Evolutionary conservation across 1,284 basidiomycete species (phyloP).

Genomic region (Porodaedalea pini): DNA sequence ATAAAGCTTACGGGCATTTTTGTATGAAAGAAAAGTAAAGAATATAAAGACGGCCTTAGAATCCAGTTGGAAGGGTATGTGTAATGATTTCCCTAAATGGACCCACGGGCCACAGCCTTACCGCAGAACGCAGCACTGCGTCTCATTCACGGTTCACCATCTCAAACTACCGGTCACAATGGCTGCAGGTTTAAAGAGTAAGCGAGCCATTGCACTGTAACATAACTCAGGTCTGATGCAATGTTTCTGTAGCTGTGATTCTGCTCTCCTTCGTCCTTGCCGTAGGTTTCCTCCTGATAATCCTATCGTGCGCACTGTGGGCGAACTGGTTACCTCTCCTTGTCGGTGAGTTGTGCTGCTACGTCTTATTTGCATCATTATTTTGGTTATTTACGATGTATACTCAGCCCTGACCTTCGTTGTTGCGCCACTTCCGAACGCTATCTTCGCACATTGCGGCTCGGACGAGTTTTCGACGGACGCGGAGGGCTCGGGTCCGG

Average conservation of each 20-base stretch:
- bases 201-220: background rate
- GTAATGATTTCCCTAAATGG: no score
- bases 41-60: no score
- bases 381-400: background rate
- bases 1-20: no score
- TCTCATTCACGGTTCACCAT: background rate
- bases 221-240: background rate
- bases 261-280: slow-evolving; percentile 95
- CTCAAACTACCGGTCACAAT: slow-evolving; percentile 17
- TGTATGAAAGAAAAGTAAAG: no score
- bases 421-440: slow-evolving; percentile 93
- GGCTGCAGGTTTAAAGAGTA: slow-evolving; percentile 30
- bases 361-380: background rate
- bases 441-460: slow-evolving; percentile 81
- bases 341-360: slow-evolving; percentile 71
- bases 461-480: slow-evolving; percentile 78
- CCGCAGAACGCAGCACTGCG: slow-evolving; percentile 1
- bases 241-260: slow-evolving; percentile 68
- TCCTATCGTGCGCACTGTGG: slow-evolving; percentile 96
- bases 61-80: no score
- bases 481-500: slow-evolving; percentile 56
- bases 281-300: slow-evolving; percentile 94
- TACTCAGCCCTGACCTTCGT: slow-evolving; percentile 86
- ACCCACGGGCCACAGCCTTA: background rate
- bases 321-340: slow-evolving; percentile 96